These are phyloP conservation scores for Puccinia sorghi DNA, from an alignment of 1,284 basidiomycete species.

Conservation along the genomic window DNA sequence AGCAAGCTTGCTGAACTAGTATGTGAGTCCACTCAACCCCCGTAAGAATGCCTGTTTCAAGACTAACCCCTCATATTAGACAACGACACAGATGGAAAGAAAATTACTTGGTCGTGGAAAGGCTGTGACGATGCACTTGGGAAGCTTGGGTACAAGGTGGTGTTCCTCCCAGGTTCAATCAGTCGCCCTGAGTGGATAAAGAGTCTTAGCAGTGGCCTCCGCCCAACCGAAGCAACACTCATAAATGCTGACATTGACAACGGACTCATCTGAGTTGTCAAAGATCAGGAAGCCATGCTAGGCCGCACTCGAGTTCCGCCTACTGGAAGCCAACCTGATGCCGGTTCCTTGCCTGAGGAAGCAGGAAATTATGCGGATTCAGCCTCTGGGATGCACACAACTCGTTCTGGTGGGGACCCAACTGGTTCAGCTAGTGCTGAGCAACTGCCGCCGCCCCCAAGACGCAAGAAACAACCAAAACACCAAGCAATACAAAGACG, in stretches of 20 bases:
- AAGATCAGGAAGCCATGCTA: not conserved
- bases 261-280: not conserved
- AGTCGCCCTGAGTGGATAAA: not conserved
- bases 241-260: not conserved
- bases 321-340: too few relatives aligned
- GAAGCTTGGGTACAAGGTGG: constrained; percentile 5
- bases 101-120: not conserved
- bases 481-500: too few relatives aligned
- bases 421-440: too few relatives aligned
- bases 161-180: not conserved
- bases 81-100: not conserved
- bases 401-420: too few relatives aligned
- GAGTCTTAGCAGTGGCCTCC: not conserved
- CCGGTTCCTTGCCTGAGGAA: too few relatives aligned
- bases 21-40: not conserved
- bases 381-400: too few relatives aligned
- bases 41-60: not conserved
- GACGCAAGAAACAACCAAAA: too few relatives aligned
- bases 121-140: constrained; percentile 8
- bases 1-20: not conserved
- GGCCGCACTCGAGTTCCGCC: not conserved
- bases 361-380: too few relatives aligned
- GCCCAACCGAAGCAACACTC: not conserved
- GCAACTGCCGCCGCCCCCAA: too few relatives aligned
- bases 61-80: not conserved